Conservation (phyloP, 345 rosid genomes). For the Capsella bursapastoris region DNA sequence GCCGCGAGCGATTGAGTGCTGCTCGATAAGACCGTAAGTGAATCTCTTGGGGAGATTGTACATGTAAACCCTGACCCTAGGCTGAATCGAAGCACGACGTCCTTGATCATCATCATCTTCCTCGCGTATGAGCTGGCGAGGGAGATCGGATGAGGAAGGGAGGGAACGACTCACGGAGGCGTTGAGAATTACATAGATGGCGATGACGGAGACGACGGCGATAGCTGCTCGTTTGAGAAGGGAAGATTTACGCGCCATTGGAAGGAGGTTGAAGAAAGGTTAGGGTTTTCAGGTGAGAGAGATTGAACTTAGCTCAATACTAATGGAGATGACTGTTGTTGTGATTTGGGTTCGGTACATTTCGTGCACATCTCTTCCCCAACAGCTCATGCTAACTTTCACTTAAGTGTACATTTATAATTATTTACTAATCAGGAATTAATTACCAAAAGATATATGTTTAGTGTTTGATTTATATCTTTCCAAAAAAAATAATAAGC, state of each 20-base stretch:
- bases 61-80: conserved; percentile 65
- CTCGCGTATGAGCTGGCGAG: conserved; percentile 41
- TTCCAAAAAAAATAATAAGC: too few species aligned
- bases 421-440: not conserved
- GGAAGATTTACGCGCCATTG: conserved; percentile 87
- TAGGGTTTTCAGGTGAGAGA: conserved; percentile 37
- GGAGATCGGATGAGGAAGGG: conserved; percentile 43
- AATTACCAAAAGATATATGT: not conserved
- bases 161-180: conserved; percentile 59
- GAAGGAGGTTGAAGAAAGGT: conserved; percentile 9
- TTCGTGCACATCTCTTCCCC: not conserved
- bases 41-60: conserved; percentile 81
- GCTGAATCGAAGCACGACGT: conserved; percentile 22
- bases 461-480: not conserved
- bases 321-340: conserved; percentile 21
- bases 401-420: not conserved
- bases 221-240: conserved; percentile 63
- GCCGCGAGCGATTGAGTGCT: conserved; percentile 79
- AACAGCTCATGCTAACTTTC: conserved; percentile 13
- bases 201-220: conserved; percentile 55
- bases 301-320: conserved; percentile 6
- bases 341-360: conserved; percentile 16
- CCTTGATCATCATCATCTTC: conserved; percentile 1
- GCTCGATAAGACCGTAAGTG: conserved; percentile 79
- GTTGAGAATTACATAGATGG: conserved; percentile 66